These are phyloP conservation scores for Populus pruinosa DNA, from an alignment of 345 rosid species.

Conservation along the genomic window DNA sequence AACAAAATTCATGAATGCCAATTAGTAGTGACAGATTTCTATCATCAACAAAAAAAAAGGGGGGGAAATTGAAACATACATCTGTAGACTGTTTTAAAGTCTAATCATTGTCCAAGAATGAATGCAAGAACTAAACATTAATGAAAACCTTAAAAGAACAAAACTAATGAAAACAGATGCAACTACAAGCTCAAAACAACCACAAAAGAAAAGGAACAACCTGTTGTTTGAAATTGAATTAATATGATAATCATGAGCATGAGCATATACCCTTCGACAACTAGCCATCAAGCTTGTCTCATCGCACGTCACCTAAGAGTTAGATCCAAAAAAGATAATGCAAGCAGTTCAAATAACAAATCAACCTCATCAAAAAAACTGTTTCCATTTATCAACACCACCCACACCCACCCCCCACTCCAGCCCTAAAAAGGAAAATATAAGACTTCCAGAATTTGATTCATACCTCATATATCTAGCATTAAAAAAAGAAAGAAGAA, in stretches of 20 bases:
- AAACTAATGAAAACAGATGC: neutral
- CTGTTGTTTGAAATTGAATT: conserved; percentile 96
- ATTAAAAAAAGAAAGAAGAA: neutral
- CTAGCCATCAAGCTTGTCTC: conserved; percentile 85
- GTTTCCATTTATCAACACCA: neutral
- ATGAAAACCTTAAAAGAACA: neutral
- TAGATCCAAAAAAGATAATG: conserved; percentile 8
- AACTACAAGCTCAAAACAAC: neutral
- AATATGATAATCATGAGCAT: conserved; percentile 99
- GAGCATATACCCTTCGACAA: conserved; percentile 94
- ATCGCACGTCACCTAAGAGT: conserved; percentile 65
- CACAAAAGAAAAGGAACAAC: conserved; percentile 30
- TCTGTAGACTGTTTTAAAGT: neutral
- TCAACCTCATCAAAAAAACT: neutral
- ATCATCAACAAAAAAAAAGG: neutral
- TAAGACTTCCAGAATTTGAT: neutral
- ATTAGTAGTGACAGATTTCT: neutral
- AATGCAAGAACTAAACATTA: neutral
- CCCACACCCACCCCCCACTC: neutral
- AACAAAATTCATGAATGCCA: neutral
- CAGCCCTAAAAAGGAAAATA: neutral
- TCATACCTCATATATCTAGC: neutral
- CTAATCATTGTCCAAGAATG: neutral
- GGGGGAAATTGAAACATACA: neutral
- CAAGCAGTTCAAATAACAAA: neutral